Evolutionary conservation across 2,329 filamentous ascomycete genomes (phyloP), one percentile per base, ranked within the genome.

Genomic region (Blastomyces parvus): DNA sequence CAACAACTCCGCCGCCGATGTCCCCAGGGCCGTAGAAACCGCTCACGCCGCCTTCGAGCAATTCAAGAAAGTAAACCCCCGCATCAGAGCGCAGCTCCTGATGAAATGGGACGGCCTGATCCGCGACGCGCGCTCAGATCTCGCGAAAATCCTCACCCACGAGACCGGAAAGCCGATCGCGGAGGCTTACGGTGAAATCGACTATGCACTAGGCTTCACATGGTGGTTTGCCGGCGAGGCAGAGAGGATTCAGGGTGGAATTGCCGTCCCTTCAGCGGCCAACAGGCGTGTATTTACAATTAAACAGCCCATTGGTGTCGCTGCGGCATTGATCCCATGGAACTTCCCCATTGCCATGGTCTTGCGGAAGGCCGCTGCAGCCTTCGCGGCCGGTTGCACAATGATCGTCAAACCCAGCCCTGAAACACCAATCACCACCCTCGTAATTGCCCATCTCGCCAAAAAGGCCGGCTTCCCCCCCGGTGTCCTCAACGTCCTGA

Each of bases 151-250:
- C 66, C 91, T 96, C 71, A 94, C 90, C 48, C 90, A 88, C 86
- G 91, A 96, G 79, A 95, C 95, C 68, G 91, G 91, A 67, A 96
- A 96, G 80, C 89, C 91, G 1, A 72, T 89, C 36, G 84, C 88
- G 38, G 89, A 92, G 72, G 87, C 89, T 44, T 85, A 84, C 72
- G 87, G 86, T 46, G 89, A 92, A 77, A 84, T 86, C 8, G 79
- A 81, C 44, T 91, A 91, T 70, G 88, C 88, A 9, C 86, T 88
- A 64, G 85, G 82, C 73, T 92, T 91, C 74, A 84, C 90, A 65
- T 87, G 90, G 75, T 92, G 89, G 89, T 92, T 91, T 75, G 85
- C 84, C 66, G 89, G 91, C 74, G 89, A 91, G 77, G 89, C 89
- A 2, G 88, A 88, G 2, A 80, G 88, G 55, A 77, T 83, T 46